Evolutionary conservation across 2,329 filamentous ascomycete species (phyloP).

Genomic region (Colletotrichum agaves): DNA sequence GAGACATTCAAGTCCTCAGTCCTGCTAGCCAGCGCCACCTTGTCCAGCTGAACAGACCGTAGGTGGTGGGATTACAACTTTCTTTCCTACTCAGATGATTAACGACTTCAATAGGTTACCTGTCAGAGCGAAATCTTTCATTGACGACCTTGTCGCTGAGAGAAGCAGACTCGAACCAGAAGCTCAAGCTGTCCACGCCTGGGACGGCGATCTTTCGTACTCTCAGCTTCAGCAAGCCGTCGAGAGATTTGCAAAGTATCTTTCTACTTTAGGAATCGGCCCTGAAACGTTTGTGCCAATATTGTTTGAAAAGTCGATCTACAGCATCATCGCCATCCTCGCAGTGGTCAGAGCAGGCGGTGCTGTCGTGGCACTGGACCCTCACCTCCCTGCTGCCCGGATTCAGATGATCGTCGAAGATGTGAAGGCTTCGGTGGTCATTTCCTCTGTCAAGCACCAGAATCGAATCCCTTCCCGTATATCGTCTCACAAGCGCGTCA

Average conservation of each 20-base stretch:
- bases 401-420: conserved; percentile 19
- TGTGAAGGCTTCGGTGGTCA: conserved; percentile 1
- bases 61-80: neutral
- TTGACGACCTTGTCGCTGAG: neutral
- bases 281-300: conserved; percentile 30
- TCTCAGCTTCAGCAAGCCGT: neutral
- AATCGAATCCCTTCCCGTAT: neutral
- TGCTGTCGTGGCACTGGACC: conserved; percentile 22
- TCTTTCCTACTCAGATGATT: neutral
- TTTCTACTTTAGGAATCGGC: conserved; percentile 35
- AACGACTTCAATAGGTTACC: neutral
- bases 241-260: neutral
- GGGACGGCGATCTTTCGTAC: conserved; percentile 23
- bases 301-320: conserved; percentile 30
- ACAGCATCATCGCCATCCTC: conserved; percentile 20
- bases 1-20: neutral
- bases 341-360: conserved; percentile 21
- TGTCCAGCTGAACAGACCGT: conserved; percentile 19
- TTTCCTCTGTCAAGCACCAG: neutral
- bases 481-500: neutral
- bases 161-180: neutral
- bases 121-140: neutral
- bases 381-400: conserved; percentile 2
- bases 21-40: conserved; percentile 21
- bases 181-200: conserved; percentile 11